These are phyloP conservation scores for Aspergillus mulundensis DNA, from an alignment of 495 filamentous ascomycete genomes.

Conservation along the genomic window DNA sequence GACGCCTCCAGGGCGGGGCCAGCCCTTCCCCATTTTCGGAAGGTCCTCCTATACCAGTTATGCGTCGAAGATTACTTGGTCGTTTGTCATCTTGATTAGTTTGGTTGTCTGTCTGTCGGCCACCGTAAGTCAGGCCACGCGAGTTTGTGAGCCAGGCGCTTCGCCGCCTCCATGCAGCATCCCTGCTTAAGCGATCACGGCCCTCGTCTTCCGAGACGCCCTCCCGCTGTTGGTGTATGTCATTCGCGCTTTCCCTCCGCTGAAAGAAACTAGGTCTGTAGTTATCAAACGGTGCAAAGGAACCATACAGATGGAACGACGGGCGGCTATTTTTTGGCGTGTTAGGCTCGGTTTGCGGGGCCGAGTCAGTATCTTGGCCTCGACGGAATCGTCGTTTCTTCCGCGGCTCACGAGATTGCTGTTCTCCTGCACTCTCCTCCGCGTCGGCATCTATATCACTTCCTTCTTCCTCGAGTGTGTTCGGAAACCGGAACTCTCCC, in stretches of 20 bases:
- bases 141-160: slow-evolving; percentile 52
- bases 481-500: slow-evolving; percentile 50
- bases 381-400: slow-evolving; percentile 46
- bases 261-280: slow-evolving; percentile 53
- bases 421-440: slow-evolving; percentile 58
- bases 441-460: slow-evolving; percentile 76
- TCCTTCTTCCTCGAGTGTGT: slow-evolving; percentile 56
- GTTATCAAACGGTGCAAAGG: slow-evolving; percentile 45
- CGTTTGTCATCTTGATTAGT: slow-evolving; percentile 49
- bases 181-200: slow-evolving; percentile 61
- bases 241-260: slow-evolving; percentile 65
- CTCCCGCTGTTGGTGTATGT: slow-evolving; percentile 62
- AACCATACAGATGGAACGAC: slow-evolving; percentile 43
- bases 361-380: slow-evolving; percentile 50
- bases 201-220: slow-evolving; percentile 89
- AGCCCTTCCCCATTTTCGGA: slow-evolving; percentile 52
- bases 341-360: slow-evolving; percentile 56
- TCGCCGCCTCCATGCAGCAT: slow-evolving; percentile 53
- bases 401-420: slow-evolving; percentile 31
- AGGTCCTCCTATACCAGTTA: slow-evolving; percentile 62
- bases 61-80: slow-evolving; percentile 67
- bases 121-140: slow-evolving; percentile 53
- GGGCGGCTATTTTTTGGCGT: slow-evolving; percentile 53
- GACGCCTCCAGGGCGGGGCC: slow-evolving; percentile 49
- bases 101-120: slow-evolving; percentile 34